Evolutionary conservation across 2,329 filamentous ascomycete genomes (phyloP), one percentile per base, ranked within the genome.

Genomic region (Passalora sequoiae): DNA sequence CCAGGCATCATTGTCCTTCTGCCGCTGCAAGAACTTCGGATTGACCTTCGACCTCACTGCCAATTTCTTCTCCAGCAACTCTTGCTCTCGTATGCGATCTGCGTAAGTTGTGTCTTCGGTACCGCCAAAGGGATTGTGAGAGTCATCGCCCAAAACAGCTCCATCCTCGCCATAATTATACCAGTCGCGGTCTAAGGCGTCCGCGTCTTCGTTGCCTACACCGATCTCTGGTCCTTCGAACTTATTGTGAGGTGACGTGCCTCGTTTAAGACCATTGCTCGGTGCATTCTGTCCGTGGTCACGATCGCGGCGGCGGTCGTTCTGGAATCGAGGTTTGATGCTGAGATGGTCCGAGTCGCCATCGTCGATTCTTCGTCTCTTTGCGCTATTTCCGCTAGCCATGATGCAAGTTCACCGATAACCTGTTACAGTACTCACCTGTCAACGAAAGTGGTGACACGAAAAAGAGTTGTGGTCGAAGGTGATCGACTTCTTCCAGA

Each of bases 1-100:
- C 92, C 92, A 98, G 0, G 89, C 91, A 67, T 98, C 92, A 31
- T 92, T 89, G 61, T 98, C 92, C 62, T 86, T 89, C 64, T 95
- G 87, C 57, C 89, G 86, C 66, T 95, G 88, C 45, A 87, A 75
- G 48, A 83, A 82, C 38, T 86, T 77, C 32, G 84, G 84, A 60
- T 80, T 87, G 9, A 63, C 54, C 19, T 55, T 49, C 3, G 46
- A 49, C 7, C 62, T 44, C 10, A 57, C 58, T 1, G 61, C 61
- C 63, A 84, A 75, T 70, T 92, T 92, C 73, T 87, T 92, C 66
- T 94, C 86, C 6, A 81, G 74, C 63, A 89, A 69, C 10, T 81
- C 83, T 12, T 77, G 77, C 65, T 94, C 88, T 17, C 76, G 74
- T 60, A 87, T 80, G 61, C 86, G 81, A 50, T 89, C 88, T 66